Percentiles rank a stretch among this genome's conserved stretches.
Conservation (phyloP, 2,329 filamentous ascomycete species). For the Fusarium sp. region DNA sequence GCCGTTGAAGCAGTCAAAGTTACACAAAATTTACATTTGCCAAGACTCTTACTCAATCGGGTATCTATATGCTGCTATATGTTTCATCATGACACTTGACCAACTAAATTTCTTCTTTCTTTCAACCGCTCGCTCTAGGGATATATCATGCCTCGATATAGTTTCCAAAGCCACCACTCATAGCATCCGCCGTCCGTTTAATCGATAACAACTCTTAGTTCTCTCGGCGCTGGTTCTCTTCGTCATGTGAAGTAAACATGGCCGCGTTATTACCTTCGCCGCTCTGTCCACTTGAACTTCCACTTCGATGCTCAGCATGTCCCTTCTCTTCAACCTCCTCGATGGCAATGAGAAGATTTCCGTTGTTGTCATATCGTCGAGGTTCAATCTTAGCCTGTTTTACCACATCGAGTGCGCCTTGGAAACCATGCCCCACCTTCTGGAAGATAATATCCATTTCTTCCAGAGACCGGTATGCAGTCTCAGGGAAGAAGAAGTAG, state of each 20-base stretch:
- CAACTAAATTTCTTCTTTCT: not conserved
- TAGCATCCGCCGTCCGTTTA: not conserved
- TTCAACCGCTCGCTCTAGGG: not conserved
- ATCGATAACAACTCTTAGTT: not conserved
- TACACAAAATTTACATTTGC: not conserved
- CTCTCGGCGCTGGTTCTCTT: conserved; percentile 46
- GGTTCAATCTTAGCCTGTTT: conserved; percentile 58
- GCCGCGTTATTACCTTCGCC: conserved; percentile 28
- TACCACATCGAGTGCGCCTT: conserved; percentile 49
- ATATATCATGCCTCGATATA: not conserved
- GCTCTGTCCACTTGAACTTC: conserved; percentile 41
- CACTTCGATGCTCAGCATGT: conserved; percentile 42
- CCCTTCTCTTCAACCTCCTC: conserved; percentile 53
- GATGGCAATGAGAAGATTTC: conserved; percentile 62
- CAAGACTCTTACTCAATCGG: conserved; percentile 8
- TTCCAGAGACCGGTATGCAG: conserved; percentile 69
- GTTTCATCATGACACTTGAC: conserved; percentile 1
- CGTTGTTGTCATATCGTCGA: conserved; percentile 66
- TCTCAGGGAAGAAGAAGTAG: conserved; percentile 73
- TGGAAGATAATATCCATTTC: conserved; percentile 74
- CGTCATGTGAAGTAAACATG: conserved; percentile 46
- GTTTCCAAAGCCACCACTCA: not conserved
- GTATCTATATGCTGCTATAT: conserved; percentile 22
- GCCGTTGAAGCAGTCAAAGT: not conserved
- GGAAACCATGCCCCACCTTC: conserved; percentile 57